phyloP scores from a whole-genome alignment of 2,329 filamentous ascomycete species.

The Hymenoscyphus salicellus region DNA sequence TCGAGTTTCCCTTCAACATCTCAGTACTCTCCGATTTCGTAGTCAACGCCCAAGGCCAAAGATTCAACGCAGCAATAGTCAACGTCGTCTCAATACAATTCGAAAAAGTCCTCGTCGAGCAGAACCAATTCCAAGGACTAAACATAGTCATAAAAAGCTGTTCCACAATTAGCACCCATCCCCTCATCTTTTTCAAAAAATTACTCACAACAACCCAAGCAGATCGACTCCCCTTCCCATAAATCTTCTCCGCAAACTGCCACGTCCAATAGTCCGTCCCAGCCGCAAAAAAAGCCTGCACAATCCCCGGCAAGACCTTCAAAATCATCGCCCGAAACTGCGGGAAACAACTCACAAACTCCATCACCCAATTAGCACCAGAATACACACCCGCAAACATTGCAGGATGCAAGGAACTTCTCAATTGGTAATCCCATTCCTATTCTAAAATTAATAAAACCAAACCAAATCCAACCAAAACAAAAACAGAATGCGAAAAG shows the following conservation, averaged over 20 bases:
- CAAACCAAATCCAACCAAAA: no score
- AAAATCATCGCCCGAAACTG: slow-evolving; percentile 63
- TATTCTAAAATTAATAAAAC: slow-evolving; percentile 54
- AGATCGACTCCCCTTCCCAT: slow-evolving; percentile 61
- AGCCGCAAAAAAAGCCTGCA: slow-evolving; percentile 77
- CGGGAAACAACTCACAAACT: slow-evolving; percentile 51
- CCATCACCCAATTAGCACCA: slow-evolving; percentile 54
- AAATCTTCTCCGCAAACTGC: slow-evolving; percentile 71
- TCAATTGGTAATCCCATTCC: slow-evolving; percentile 89
- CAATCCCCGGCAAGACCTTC: slow-evolving; percentile 66
- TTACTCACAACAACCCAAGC: slow-evolving; percentile 65
- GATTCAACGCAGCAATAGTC: slow-evolving; percentile 72
- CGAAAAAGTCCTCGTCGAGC: slow-evolving; percentile 86
- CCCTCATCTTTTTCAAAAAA: slow-evolving; percentile 35
- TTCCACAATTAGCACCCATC: slow-evolving; percentile 11
- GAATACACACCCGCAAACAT: slow-evolving; percentile 78
- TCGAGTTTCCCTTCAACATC: slow-evolving; percentile 33
- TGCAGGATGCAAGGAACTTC: slow-evolving; percentile 87
- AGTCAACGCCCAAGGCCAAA: slow-evolving; percentile 82
- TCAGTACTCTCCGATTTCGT: slow-evolving; percentile 26
- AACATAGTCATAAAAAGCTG: slow-evolving; percentile 68
- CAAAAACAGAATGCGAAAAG: no score
- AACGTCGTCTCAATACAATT: slow-evolving; percentile 91
- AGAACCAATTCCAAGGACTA: slow-evolving; percentile 97
- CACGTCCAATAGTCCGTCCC: slow-evolving; percentile 83